Percentiles rank a stretch among this genome's conserved stretches.
phyloP scores from a whole-genome alignment of 2,329 filamentous ascomycete genomes.

The Tympanopsis confertula region DNA sequence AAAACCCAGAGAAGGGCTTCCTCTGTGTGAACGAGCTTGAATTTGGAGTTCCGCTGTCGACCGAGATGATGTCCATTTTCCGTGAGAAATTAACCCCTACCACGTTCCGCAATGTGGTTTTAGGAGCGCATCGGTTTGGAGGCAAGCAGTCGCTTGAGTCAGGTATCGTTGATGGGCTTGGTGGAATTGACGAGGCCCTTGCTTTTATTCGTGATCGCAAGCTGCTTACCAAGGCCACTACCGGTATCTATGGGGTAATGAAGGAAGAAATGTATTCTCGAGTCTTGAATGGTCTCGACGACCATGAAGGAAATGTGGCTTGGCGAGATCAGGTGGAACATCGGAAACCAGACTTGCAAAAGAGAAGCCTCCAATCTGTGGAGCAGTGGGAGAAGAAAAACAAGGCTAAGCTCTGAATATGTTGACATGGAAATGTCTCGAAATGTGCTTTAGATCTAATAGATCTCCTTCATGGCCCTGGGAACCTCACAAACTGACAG shows the following conservation, averaged over 20 bases:
- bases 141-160: slow-evolving; percentile 50
- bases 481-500: too few relatives aligned
- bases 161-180: slow-evolving; percentile 59
- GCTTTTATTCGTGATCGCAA: slow-evolving; percentile 45
- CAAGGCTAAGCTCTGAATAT: too few relatives aligned
- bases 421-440: too few relatives aligned
- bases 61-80: slow-evolving; percentile 67
- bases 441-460: too few relatives aligned
- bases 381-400: too few relatives aligned
- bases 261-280: slow-evolving; percentile 64
- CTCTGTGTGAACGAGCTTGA: slow-evolving; percentile 73
- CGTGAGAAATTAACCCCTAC: slow-evolving; percentile 49
- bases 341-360: too few relatives aligned
- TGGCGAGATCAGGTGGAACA: neutral
- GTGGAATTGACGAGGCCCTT: slow-evolving; percentile 52
- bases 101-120: slow-evolving; percentile 51
- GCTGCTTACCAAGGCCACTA: slow-evolving; percentile 48
- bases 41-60: slow-evolving; percentile 63
- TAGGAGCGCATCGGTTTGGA: slow-evolving; percentile 62
- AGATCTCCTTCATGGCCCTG: too few relatives aligned
- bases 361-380: too few relatives aligned
- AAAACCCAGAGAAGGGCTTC: slow-evolving; percentile 60
- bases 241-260: slow-evolving; percentile 57
- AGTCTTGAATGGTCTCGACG: neutral
- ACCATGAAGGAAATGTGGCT: neutral